These are phyloP conservation scores for Plantago coronopus DNA, from an alignment of 305 asterid genomes.

Conservation along the genomic window DNA sequence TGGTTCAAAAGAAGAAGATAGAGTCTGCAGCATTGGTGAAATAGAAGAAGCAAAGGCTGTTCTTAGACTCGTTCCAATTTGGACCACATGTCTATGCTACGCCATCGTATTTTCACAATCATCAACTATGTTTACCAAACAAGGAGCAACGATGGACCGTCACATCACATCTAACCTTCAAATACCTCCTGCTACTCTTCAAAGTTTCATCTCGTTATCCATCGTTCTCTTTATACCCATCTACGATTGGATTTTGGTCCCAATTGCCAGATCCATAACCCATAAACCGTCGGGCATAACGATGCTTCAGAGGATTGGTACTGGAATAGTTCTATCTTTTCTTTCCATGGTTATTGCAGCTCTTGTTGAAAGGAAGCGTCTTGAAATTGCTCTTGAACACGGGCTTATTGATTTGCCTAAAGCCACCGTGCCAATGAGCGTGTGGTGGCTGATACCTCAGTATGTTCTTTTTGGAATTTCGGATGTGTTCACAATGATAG, in stretches of 20 bases:
- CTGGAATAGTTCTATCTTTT: constrained; percentile 22
- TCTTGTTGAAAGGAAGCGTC: constrained; percentile 29
- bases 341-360: constrained; percentile 28
- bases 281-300: constrained; percentile 32
- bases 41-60: constrained; percentile 38
- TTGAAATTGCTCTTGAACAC: constrained; percentile 24
- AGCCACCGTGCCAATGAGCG: constrained; percentile 29
- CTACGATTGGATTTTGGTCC: constrained; percentile 35
- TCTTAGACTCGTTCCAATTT: constrained; percentile 40
- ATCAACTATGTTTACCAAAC: constrained; percentile 22
- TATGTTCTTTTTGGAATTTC: constrained; percentile 36
- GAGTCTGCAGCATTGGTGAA: constrained; percentile 26
- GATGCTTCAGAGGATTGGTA: constrained; percentile 35
- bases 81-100: constrained; percentile 29
- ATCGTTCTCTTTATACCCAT: constrained; percentile 23
- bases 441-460: constrained; percentile 42
- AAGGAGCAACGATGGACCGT: constrained; percentile 36
- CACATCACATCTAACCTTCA: constrained; percentile 16
- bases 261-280: constrained; percentile 25
- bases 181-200: constrained; percentile 37
- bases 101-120: constrained; percentile 29
- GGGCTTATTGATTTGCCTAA: constrained; percentile 25
- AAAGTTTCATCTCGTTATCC: constrained; percentile 21
- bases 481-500: constrained; percentile 38
- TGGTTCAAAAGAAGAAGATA: constrained; percentile 19